Evolutionary conservation across 345 rosid species (phyloP).

Genomic region (Ceriops decandra): DNA sequence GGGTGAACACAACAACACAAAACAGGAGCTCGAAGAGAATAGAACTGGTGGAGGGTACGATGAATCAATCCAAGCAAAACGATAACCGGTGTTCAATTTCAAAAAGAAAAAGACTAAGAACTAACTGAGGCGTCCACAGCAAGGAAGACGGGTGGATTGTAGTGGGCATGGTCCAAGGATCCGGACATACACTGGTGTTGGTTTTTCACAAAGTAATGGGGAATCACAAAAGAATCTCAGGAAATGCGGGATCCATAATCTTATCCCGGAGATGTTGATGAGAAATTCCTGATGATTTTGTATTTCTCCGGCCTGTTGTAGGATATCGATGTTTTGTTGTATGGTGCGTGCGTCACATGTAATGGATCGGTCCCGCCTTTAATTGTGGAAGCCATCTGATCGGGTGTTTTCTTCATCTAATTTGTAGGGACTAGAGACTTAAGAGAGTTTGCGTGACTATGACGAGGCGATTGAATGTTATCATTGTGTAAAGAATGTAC

Average conservation of each 20-base stretch:
- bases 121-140: constrained; percentile 51
- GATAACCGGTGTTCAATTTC: constrained; percentile 5
- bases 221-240: constrained; percentile 40
- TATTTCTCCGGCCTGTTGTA: neutral
- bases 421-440: too few relatives aligned
- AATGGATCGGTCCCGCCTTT: too few relatives aligned
- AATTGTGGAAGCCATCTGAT: too few relatives aligned
- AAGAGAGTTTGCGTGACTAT: too few relatives aligned
- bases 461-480: too few relatives aligned
- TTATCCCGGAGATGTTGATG: constrained; percentile 30
- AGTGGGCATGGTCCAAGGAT: constrained; percentile 48
- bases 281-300: constrained; percentile 10
- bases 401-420: too few relatives aligned
- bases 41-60: constrained; percentile 12
- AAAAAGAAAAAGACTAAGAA: constrained; percentile 35
- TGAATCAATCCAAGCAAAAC: constrained; percentile 6
- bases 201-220: constrained; percentile 47
- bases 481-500: too few relatives aligned
- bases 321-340: neutral
- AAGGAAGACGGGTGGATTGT: constrained; percentile 45
- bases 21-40: constrained; percentile 44
- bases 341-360: neutral
- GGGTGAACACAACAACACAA: constrained; percentile 31
- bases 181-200: constrained; percentile 42
- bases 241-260: constrained; percentile 27